Conservation (phyloP, 2,329 filamentous ascomycete genomes). For the Lecanoromycetidae sp. region DNA sequence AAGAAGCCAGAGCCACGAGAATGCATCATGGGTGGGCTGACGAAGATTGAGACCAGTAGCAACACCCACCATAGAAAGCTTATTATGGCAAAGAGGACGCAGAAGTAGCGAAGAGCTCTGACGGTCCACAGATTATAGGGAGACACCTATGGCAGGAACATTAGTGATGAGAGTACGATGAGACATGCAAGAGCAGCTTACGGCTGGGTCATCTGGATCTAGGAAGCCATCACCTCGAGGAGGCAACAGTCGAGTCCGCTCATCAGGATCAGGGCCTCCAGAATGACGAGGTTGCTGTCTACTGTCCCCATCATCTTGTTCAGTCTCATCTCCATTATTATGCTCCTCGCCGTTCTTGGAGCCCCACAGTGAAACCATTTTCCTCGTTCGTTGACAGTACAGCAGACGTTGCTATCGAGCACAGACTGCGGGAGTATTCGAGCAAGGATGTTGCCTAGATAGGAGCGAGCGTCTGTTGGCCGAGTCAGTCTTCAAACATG, state of each 20-base stretch:
- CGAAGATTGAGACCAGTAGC: conserved; percentile 77
- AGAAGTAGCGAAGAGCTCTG: conserved; percentile 64
- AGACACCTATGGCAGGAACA: conserved; percentile 49
- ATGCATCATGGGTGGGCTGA: conserved; percentile 77
- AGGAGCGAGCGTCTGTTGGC: background rate
- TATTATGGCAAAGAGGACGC: conserved; percentile 60
- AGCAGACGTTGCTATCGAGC: background rate
- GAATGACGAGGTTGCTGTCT: conserved; percentile 14
- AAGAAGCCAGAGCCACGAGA: conserved; percentile 87
- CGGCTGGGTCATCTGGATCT: conserved; percentile 68
- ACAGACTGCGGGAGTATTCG: background rate
- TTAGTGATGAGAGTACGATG: background rate
- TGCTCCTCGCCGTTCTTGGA: conserved; percentile 37
- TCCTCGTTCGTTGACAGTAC: conserved; percentile 12
- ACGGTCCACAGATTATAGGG: conserved; percentile 95
- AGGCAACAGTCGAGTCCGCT: conserved; percentile 56
- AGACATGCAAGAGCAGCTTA: conserved; percentile 33
- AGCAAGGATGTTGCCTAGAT: background rate
- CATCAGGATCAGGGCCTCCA: conserved; percentile 37
- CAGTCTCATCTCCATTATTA: conserved; percentile 22
- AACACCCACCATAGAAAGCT: conserved; percentile 89
- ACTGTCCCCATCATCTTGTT: conserved; percentile 20
- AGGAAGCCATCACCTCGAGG: conserved; percentile 56
- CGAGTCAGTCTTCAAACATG: background rate
- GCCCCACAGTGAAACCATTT: conserved; percentile 45